These are phyloP conservation scores for Galerina marginata DNA, from an alignment of 768 basidiomycete genomes.

Conservation along the genomic window DNA sequence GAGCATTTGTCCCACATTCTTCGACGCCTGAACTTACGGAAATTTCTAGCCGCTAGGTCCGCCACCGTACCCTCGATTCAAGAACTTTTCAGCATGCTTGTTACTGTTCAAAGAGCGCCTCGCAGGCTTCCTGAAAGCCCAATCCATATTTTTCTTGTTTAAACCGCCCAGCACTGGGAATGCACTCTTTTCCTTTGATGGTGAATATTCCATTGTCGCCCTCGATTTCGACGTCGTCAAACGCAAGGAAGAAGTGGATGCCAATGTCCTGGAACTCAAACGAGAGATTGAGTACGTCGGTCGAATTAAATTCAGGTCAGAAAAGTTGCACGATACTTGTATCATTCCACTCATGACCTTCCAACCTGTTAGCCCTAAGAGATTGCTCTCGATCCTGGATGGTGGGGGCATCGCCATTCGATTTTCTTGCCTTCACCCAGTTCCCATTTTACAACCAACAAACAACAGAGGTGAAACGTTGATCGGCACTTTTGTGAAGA, in stretches of 20 bases:
- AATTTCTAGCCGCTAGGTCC: constrained; percentile 24
- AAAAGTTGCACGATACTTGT: constrained; percentile 4
- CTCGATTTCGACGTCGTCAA: constrained; percentile 42
- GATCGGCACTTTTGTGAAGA: constrained; percentile 32
- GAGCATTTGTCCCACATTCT: background rate
- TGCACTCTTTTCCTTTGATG: constrained; percentile 51
- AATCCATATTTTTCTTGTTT: constrained; percentile 37
- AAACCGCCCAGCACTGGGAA: constrained; percentile 22
- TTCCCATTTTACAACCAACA: constrained; percentile 21
- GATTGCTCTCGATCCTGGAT: constrained; percentile 34
- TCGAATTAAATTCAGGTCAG: constrained; percentile 42
- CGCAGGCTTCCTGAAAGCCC: constrained; percentile 40
- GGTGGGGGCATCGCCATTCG: constrained; percentile 40
- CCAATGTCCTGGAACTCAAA: constrained; percentile 35
- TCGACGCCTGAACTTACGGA: background rate
- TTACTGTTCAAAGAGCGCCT: constrained; percentile 26
- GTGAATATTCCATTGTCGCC: constrained; percentile 55
- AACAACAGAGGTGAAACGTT: constrained; percentile 17
- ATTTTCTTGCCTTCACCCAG: constrained; percentile 41
- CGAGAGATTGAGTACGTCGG: constrained; percentile 38
- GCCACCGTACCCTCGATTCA: constrained; percentile 41
- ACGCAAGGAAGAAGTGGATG: constrained; percentile 35
- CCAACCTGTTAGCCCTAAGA: constrained; percentile 29
- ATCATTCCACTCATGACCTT: background rate
- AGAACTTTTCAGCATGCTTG: constrained; percentile 32